These are phyloP conservation scores for Starmerella lactis-condensi DNA, from an alignment of 805 yeast genomes.

Conservation along the genomic window DNA sequence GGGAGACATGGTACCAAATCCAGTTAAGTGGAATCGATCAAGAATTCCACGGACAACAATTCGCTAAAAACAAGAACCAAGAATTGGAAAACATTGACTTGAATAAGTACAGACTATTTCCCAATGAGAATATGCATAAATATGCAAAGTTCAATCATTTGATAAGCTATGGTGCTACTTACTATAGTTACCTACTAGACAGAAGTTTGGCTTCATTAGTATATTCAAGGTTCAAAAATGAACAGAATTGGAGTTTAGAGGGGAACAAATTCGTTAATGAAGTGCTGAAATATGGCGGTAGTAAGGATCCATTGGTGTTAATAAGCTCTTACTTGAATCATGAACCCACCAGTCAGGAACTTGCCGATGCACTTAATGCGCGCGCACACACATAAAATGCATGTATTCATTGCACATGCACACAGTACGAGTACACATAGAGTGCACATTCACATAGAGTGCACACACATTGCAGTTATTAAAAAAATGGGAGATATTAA, in stretches of 20 bases:
- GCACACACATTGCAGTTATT: no score
- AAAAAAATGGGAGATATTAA: no score
- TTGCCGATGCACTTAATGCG: no score
- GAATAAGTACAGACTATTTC: constrained; percentile 37
- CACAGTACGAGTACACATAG: no score
- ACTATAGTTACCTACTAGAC: constrained; percentile 80
- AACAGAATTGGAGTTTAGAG: constrained; percentile 53
- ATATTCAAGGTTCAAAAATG: constrained; percentile 51
- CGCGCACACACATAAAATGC: no score
- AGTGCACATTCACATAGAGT: no score
- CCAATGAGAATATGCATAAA: constrained; percentile 36
- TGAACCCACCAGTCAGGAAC: no score
- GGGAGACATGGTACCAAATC: constrained; percentile 72
- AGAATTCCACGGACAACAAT: constrained; percentile 36
- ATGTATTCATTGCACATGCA: no score
- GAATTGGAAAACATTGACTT: constrained; percentile 51
- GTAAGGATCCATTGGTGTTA: constrained; percentile 73
- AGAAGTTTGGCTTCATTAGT: constrained; percentile 78
- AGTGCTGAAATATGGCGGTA: constrained; percentile 84
- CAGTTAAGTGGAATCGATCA: constrained; percentile 85
- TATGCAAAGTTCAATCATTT: constrained; percentile 88
- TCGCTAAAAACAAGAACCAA: constrained; percentile 1
- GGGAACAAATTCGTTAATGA: constrained; percentile 57
- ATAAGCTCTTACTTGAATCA: no score
- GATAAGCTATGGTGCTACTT: constrained; percentile 83